phyloP scores from a whole-genome alignment of 2,329 filamentous ascomycete species.

The Paracamarosporium sp. region DNA sequence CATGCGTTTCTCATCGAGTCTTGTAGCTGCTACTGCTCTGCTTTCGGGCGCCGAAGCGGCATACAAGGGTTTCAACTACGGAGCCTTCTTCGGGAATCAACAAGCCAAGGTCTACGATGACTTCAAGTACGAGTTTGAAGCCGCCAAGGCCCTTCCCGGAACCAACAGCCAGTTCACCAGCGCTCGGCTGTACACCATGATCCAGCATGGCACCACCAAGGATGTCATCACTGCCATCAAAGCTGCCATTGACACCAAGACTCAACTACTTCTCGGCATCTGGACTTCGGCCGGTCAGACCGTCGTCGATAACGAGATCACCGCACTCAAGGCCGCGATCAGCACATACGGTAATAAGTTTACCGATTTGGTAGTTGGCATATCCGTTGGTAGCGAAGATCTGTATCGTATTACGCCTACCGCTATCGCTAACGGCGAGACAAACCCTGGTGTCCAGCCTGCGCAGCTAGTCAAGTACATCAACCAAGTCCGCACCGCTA shows the following conservation, averaged over 20 bases:
- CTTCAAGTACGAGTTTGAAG: slow-evolving; percentile 74
- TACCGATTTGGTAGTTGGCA: slow-evolving; percentile 73
- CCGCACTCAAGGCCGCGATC: slow-evolving; percentile 74
- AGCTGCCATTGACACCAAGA: slow-evolving; percentile 82
- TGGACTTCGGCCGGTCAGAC: slow-evolving; percentile 76
- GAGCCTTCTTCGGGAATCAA: slow-evolving; percentile 66
- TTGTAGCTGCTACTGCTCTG: slow-evolving; percentile 46
- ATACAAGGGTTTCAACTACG: slow-evolving; percentile 74
- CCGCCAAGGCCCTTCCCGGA: slow-evolving; percentile 68
- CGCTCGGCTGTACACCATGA: slow-evolving; percentile 77
- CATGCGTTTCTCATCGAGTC: slow-evolving; percentile 44
- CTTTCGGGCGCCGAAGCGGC: slow-evolving; percentile 49
- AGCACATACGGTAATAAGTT: slow-evolving; percentile 71
- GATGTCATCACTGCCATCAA: slow-evolving; percentile 74
- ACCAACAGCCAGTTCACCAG: slow-evolving; percentile 69
- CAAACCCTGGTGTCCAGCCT: slow-evolving; percentile 69
- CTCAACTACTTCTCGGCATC: slow-evolving; percentile 78
- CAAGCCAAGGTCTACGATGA: slow-evolving; percentile 66
- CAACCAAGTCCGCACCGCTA: slow-evolving; percentile 67
- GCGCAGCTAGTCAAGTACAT: slow-evolving; percentile 73
- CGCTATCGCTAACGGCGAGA: slow-evolving; percentile 65
- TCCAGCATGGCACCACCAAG: slow-evolving; percentile 71
- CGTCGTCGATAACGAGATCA: slow-evolving; percentile 74
- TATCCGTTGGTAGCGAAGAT: slow-evolving; percentile 87
- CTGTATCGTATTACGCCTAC: slow-evolving; percentile 67